Evolutionary conservation across 176 grass and related monocot genomes (phyloP), one percentile per base, ranked within the genome.

Genomic region (Oryza meyeriana): DNA sequence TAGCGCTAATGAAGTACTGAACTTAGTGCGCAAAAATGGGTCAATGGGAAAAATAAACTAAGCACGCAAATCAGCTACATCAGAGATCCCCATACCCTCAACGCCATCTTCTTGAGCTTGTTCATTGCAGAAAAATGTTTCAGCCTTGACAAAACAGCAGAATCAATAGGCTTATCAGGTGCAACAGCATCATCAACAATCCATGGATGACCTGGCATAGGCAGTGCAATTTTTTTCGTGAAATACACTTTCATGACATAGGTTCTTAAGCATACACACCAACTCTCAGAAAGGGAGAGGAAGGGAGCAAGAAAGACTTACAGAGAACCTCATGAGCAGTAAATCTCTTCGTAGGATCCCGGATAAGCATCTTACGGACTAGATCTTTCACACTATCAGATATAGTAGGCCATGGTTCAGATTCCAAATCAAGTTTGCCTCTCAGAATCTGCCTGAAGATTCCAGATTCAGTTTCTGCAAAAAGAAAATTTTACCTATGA

Each of bases 61-160:
- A 4, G 44, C 18, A n/a, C 4, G 55, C 8, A 25, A 25, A 34
- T 32, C 36, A 71, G 72, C 8, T 64, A 71, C 34, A 77, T 31
- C 50, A 70, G 41, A 88, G 65, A 78, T 62, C 7, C 52, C 20
- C 57, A 59, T 90, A 99, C 96, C 91, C 96, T 88, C 76, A 98
- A 78, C 78, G 95, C 95, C 95, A 98, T 98, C 86, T 98, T 98
- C 75, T 98, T 98, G n/a, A 98, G 92, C 55, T 98, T 98, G 67
- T 98, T 98, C 90, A 94, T 98, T 64, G 95, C 95, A 66, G 95
- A 89, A 75, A 98, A 98, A 42, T 98, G 93, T 62, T 98, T 98
- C 70, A 98, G 86, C 66, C 95, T 91, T 79, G 92, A 94, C 87
- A 98, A 81, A 76, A 98, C 92, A 83, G 92, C 92, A 85, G 95